A percentile compares a stretch with the other conserved stretches of the same genome.
Conservation (phyloP, 495 filamentous ascomycete species). For the Delitschia confertaspora region DNA sequence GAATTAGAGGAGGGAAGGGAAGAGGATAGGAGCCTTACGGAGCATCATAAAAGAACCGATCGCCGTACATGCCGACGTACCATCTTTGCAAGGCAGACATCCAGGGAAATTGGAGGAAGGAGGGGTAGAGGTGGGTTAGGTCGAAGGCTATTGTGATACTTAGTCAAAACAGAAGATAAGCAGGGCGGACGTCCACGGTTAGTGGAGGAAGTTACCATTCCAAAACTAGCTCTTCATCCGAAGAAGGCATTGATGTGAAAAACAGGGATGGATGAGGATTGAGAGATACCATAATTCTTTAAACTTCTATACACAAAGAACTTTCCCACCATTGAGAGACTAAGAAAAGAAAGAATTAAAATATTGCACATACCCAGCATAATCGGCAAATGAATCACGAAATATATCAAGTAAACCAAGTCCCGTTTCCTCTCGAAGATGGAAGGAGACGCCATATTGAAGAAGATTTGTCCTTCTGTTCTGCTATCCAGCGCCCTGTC, state of each 20-base stretch:
- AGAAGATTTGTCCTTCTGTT: too few relatives aligned
- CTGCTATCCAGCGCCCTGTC: too few relatives aligned
- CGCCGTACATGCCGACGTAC: conserved; percentile 62
- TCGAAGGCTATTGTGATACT: conserved; percentile 66
- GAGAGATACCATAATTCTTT: too few relatives aligned
- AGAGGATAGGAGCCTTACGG: conserved; percentile 34
- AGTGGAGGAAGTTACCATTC: too few relatives aligned
- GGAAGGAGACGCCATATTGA: conserved; percentile 26
- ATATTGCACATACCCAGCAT: conserved; percentile 52
- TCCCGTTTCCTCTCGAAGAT: conserved; percentile 44
- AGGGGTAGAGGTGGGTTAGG: conserved; percentile 50
- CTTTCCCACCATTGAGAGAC: too few relatives aligned
- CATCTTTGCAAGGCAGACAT: conserved; percentile 45
- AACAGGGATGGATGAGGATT: too few relatives aligned
- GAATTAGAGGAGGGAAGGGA: conserved; percentile 1
- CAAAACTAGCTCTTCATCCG: too few relatives aligned
- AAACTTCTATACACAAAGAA: too few relatives aligned
- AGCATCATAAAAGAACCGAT: conserved; percentile 62
- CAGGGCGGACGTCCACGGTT: too few relatives aligned
- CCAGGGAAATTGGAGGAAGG: conserved; percentile 43
- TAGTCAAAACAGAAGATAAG: too few relatives aligned
- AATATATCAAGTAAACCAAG: conserved; percentile 60
- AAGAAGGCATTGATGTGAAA: too few relatives aligned
- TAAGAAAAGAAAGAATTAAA: too few relatives aligned
- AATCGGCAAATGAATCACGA: conserved; percentile 57